Conservation (phyloP, 1,284 basidiomycete species). For the Moniliella sp. region DNA sequence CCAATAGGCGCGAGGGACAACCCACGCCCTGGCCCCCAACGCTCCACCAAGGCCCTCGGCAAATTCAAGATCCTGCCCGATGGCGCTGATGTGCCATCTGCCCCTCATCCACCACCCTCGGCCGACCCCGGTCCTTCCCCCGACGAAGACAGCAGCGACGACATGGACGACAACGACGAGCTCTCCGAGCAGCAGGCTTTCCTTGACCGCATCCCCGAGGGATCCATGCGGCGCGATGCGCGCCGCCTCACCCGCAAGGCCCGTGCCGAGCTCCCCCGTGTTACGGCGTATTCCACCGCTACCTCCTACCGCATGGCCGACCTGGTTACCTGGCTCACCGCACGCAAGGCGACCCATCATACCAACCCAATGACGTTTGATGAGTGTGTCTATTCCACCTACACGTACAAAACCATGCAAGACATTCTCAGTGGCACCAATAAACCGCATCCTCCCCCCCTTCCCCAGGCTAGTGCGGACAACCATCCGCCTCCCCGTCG, state of each 20-base stretch:
- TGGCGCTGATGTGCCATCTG: constrained; percentile 46
- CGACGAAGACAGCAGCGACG: neutral
- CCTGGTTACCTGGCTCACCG: constrained; percentile 65
- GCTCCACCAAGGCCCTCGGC: constrained; percentile 58
- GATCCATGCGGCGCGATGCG: constrained; percentile 74
- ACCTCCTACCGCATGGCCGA: constrained; percentile 73
- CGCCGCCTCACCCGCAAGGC: constrained; percentile 72
- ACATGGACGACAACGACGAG: constrained; percentile 9
- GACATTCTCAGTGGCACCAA: neutral
- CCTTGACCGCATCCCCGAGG: constrained; percentile 52
- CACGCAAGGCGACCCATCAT: constrained; percentile 55
- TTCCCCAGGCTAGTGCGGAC: neutral
- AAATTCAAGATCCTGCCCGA: constrained; percentile 85
- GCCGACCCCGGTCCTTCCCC: constrained; percentile 12
- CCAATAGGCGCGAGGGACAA: too few relatives aligned
- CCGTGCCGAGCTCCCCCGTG: constrained; percentile 73
- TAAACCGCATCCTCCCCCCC: neutral
- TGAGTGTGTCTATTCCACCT: constrained; percentile 31
- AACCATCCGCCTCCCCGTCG: neutral
- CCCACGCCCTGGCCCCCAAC: too few relatives aligned
- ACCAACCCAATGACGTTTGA: constrained; percentile 38
- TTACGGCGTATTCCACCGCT: constrained; percentile 83
- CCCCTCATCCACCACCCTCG: constrained; percentile 5
- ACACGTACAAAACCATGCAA: constrained; percentile 27
- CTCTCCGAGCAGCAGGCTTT: constrained; percentile 15